Conservation (phyloP, 2,329 filamentous ascomycete species). For the Diaporthe batatas region DNA sequence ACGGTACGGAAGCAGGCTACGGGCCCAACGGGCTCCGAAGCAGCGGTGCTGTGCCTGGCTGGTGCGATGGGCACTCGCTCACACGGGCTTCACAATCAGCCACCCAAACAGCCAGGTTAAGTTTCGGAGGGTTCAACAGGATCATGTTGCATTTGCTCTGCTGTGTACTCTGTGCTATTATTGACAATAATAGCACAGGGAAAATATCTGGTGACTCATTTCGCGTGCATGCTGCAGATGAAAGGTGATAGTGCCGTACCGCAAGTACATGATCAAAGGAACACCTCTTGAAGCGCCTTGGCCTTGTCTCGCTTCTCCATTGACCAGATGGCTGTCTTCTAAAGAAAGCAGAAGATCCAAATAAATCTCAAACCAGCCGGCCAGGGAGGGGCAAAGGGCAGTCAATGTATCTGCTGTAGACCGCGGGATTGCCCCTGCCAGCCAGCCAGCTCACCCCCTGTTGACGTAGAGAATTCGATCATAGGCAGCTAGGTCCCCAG, state of each 20-base stretch:
- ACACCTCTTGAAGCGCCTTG: conserved; percentile 6
- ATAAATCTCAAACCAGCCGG: conserved; percentile 9
- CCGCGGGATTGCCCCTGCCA: conserved; percentile 23
- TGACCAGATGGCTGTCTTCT: background rate
- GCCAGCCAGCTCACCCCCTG: conserved; percentile 17
- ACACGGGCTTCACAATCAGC: background rate
- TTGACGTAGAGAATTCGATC: conserved; percentile 33
- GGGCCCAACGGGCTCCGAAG: conserved; percentile 21
- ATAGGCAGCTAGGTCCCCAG: conserved; percentile 2
- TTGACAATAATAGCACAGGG: too few species aligned
- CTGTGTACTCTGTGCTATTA: background rate
- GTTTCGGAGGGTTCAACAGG: background rate
- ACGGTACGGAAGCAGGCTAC: conserved; percentile 10
- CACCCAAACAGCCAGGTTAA: background rate
- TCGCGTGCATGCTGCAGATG: background rate
- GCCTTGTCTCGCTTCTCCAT: background rate
- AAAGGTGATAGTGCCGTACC: background rate
- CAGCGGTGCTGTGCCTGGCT: background rate
- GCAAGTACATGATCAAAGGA: background rate
- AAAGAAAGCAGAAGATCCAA: conserved; percentile 12
- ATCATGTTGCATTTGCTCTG: background rate
- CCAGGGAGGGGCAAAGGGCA: conserved; percentile 9
- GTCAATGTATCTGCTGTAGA: conserved; percentile 23
- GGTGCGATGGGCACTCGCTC: background rate
- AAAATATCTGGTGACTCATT: conserved; percentile 10